phyloP scores from a whole-genome alignment of 306 rosid genomes.

The Trifolium fragiferum region DNA sequence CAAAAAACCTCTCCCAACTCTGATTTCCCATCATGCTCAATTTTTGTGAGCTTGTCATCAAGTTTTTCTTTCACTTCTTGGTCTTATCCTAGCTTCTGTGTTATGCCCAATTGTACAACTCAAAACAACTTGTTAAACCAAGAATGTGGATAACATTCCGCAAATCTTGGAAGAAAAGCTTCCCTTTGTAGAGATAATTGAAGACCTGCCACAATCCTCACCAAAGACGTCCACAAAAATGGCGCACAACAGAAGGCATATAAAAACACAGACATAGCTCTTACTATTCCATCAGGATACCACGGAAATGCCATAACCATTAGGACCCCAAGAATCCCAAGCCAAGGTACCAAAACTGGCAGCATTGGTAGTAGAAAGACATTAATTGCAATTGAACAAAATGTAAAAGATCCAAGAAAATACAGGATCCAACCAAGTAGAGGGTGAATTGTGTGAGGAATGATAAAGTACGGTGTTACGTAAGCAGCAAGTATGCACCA shows the following conservation, averaged over 20 bases:
- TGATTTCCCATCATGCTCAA: neutral
- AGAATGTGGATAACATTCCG: constrained; percentile 56
- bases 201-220: constrained; percentile 58
- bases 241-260: constrained; percentile 81
- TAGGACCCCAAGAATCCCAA: constrained; percentile 62
- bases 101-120: constrained; percentile 21
- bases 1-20: neutral
- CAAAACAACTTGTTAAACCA: constrained; percentile 64
- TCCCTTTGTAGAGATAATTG: constrained; percentile 70
- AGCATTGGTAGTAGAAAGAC: constrained; percentile 70
- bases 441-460: constrained; percentile 88
- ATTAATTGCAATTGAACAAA: constrained; percentile 59
- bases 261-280: constrained; percentile 68
- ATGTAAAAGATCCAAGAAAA: constrained; percentile 63
- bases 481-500: constrained; percentile 83
- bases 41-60: neutral
- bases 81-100: neutral
- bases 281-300: constrained; percentile 71
- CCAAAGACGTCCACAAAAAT: constrained; percentile 62
- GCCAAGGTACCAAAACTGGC: constrained; percentile 63
- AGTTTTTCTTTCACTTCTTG: neutral
- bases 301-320: constrained; percentile 84
- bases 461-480: constrained; percentile 58
- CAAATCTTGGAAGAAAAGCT: constrained; percentile 64
- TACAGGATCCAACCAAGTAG: constrained; percentile 76